A percentile compares a stretch with the other conserved stretches of the same genome.
Evolutionary conservation across 176 grass and related monocot genomes (phyloP).

Genomic region (Eremochloa ophiuroides): DNA sequence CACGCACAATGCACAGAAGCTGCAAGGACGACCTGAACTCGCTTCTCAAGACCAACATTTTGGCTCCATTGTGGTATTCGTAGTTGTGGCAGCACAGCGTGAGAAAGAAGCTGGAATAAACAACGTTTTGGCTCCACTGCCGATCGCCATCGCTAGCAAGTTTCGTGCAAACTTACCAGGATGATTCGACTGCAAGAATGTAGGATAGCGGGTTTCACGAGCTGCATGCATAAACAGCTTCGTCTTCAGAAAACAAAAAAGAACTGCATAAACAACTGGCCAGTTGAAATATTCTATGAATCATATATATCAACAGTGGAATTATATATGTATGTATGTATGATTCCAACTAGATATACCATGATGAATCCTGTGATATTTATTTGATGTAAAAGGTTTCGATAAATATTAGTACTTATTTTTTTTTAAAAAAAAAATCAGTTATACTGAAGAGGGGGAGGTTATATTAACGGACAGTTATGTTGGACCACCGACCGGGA

Average conservation of each 20-base stretch:
- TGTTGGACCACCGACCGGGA: conserved; percentile 34
- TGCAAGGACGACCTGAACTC: neutral
- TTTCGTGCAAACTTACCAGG: neutral
- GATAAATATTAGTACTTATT: too few species aligned
- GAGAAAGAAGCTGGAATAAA: neutral
- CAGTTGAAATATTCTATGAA: neutral
- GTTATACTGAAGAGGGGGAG: too few species aligned
- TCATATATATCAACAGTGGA: neutral
- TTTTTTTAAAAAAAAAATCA: too few species aligned
- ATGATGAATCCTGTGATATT: too few species aligned
- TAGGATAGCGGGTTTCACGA: neutral
- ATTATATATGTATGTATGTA: neutral
- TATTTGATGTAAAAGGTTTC: too few species aligned
- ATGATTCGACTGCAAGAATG: neutral
- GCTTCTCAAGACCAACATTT: conserved; percentile 19
- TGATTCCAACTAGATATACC: too few species aligned
- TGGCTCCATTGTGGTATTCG: neutral
- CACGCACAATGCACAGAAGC: neutral
- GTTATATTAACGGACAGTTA: neutral
- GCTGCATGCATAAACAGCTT: neutral
- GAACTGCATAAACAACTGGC: neutral
- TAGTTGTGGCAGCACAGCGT: neutral
- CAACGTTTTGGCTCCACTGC: neutral
- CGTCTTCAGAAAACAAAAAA: neutral
- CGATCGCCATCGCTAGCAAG: neutral